phyloP scores from a whole-genome alignment of 1,139 yeast species.

The Taphrina communis region DNA sequence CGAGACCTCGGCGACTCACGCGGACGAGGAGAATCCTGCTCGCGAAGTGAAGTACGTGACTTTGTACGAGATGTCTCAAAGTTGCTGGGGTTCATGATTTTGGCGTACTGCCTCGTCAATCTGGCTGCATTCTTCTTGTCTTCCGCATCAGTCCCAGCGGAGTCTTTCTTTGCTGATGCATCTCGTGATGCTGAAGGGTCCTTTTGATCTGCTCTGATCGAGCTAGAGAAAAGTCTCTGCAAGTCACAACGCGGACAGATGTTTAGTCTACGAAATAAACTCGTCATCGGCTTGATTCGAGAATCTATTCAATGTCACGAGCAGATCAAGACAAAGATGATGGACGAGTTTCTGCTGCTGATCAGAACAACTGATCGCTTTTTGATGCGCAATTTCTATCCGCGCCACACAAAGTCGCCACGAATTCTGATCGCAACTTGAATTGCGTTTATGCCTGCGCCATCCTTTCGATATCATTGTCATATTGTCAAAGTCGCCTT shows the following conservation, averaged over 20 bases:
- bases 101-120: background rate
- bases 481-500: no score
- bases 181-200: background rate
- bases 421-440: background rate
- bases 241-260: no score
- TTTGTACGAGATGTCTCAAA: background rate
- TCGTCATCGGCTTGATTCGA: background rate
- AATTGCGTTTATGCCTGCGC: background rate
- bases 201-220: background rate
- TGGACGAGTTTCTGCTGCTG: no score
- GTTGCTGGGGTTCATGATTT: background rate
- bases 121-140: background rate
- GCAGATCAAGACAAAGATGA: no score
- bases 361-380: background rate
- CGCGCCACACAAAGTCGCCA: slow-evolving; percentile 9
- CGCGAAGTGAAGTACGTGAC: background rate
- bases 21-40: background rate
- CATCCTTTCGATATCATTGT: background rate
- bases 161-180: background rate
- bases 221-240: background rate
- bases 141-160: background rate
- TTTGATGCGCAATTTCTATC: background rate
- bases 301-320: no score
- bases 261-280: no score
- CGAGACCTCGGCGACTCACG: slow-evolving; percentile 4